Evolutionary conservation across 331 rosid genomes (phyloP).

Genomic region (Arachis monticola): DNA sequence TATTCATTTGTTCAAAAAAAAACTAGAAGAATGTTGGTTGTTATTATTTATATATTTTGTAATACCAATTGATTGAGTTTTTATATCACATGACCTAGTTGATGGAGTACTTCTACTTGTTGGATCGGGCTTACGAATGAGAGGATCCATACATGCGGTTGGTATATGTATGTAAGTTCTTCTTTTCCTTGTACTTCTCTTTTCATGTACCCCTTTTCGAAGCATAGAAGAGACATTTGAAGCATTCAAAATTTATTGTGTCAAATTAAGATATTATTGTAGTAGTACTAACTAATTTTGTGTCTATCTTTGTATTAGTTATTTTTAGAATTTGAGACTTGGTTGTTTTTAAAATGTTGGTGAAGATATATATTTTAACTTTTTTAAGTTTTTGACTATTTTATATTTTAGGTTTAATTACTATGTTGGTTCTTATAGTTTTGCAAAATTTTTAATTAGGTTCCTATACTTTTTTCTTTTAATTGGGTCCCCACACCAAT

Average conservation of each 20-base stretch:
- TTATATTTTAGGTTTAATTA: no score
- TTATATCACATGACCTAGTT: conserved; percentile 54
- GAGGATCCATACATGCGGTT: conserved; percentile 84
- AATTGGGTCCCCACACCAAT: no score
- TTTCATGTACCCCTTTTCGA: not conserved
- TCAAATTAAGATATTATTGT: no score
- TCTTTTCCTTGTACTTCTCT: conserved; percentile 4
- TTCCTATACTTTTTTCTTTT: no score
- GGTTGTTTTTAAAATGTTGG: no score
- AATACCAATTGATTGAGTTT: conserved; percentile 19
- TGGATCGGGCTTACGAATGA: conserved; percentile 81
- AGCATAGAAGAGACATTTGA: conserved; percentile 9
- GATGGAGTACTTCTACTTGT: conserved; percentile 87
- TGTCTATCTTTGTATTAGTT: no score
- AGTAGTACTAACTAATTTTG: no score
- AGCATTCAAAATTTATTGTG: conserved; percentile 4
- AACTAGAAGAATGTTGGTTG: conserved; percentile 19
- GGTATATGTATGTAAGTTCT: conserved; percentile 73
- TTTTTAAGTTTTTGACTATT: no score
- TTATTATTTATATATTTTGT: not conserved
- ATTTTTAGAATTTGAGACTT: no score
- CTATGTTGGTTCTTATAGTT: no score
- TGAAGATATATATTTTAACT: no score
- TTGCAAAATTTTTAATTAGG: no score
- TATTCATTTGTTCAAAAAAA: not conserved